Evolutionary conservation across 1,139 yeast genomes (phyloP), one percentile per base, ranked within the genome.

Genomic region (Spathaspora sp.): DNA sequence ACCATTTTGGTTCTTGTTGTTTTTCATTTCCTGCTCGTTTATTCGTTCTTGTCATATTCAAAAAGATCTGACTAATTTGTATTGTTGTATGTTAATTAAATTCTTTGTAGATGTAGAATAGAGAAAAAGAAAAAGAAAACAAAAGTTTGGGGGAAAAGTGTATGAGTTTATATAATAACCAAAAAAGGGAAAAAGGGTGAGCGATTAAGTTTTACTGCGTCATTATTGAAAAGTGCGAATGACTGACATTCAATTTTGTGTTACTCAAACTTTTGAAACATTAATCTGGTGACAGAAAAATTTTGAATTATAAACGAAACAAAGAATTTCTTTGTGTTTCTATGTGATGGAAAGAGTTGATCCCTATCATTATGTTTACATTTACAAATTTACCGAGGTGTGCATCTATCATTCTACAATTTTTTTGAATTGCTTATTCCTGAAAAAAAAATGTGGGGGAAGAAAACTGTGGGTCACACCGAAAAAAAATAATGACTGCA

Each of bases 11-110:
- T 52, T 76, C 80, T 27, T 38, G 42, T 51, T 76, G 72, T 47
- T 77, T 66, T 64, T 85, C 86, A 60, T 81, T 85, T 41, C 74
- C 74, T 70, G 23, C 4, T 20, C 23, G 23, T 20, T 89, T 85
- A 67, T 82, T 81, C 47, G 96, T 89, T 82, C 95, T 86, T 50
- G 95, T 81, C 96, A 89, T 89, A 24, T 23, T 42, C 29, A 27
- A 7, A 15, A 10, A 17, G 10, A 20, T 39, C 23, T 39, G 11
- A 11, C 11, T 20, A 17, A n/a, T 10, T 18, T 37, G 16, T 37
- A n/a, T n/a, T n/a, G n/a, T n/a, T n/a, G n/a, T 42, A 36, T 17
- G 18, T 11, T 20, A 16, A 16, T 34, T 16, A 36, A 15, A 31
- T 23, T n/a, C 16, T 17, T 40, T 13, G 10, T 37, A 20, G 39